Base-by-base conservation (phyloP, 176 grass and related monocot species). In the Rhynchospora breviuscula region DNA sequence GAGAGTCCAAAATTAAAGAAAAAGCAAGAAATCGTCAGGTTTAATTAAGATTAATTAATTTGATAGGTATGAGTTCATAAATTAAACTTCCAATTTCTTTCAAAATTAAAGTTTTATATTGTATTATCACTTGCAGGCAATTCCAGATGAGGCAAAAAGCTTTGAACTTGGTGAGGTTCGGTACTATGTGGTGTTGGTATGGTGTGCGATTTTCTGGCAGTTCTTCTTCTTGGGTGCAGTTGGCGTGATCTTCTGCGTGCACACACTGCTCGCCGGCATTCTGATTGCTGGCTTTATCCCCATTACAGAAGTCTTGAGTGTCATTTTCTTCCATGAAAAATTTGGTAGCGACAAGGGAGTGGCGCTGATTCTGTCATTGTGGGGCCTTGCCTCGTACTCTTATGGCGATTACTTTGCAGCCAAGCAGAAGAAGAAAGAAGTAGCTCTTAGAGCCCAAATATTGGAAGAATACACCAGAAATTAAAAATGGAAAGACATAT, bases 321-420 rank as follows among this genome's bases (percentile, higher is more conserved):
- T 90, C 47, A 68, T 94, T 84, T 92, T 90, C 81, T 90, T 94
- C 6, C 79, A 75, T n/a, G 92, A 94, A 85, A 89, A 82, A 84
- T 94, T 94, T 68, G 87, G 56, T 80, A 92, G 90, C 54, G 90
- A 90, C 77, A 94, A 94, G 56, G 90, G 85, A 1, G 84, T 94
- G 0, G 87, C 92, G 10, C 86, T 94, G 3, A 84, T 56, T 70
- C 90, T 94, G 15, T 92, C 90, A 21, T 86, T 94, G 59, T 94
- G 92, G 92, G 92, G 92, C 25, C 90, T 94, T 17, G 89, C 90
- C 0, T 94, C 92, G 56, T 94, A 94, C 73, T 94, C 90, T 33
- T 92, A 92, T 43, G 92, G 92, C 0, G 48, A 77, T 54, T 77
- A 77, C 73, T 56, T 77, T 33, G 73, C 26, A 31, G 12, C 73